phyloP scores from a whole-genome alignment of 768 basidiomycete species.

The Trametopsis cervina region DNA sequence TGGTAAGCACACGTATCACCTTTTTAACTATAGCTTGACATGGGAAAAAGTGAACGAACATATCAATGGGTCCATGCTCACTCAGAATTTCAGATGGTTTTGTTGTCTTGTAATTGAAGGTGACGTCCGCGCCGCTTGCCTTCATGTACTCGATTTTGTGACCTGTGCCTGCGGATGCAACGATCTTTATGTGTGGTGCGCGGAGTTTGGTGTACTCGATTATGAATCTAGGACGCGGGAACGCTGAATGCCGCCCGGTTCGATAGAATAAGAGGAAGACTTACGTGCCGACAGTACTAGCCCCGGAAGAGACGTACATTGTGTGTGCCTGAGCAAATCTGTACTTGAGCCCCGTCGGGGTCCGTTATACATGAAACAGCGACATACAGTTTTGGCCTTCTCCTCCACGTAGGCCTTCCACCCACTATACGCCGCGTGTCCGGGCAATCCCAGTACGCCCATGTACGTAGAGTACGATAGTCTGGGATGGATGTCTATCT shows the following conservation, averaged over 20 bases:
- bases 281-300: slow-evolving; percentile 51
- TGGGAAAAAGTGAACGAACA: slow-evolving; percentile 22
- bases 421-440: slow-evolving; percentile 21
- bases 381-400: slow-evolving; percentile 30
- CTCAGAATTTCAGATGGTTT: slow-evolving; percentile 39
- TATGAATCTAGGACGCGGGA: slow-evolving; percentile 21
- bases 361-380: background rate
- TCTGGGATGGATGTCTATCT: background rate
- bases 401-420: slow-evolving; percentile 30
- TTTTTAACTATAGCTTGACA: background rate
- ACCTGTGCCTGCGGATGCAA: slow-evolving; percentile 58
- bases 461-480: background rate
- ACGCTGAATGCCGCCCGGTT: background rate
- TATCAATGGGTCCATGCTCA: slow-evolving; percentile 46
- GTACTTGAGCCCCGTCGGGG: background rate
- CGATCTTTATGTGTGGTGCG: slow-evolving; percentile 40
- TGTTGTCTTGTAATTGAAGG: slow-evolving; percentile 62
- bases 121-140: slow-evolving; percentile 50
- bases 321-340: slow-evolving; percentile 32
- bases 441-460: slow-evolving; percentile 9
- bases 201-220: slow-evolving; percentile 31
- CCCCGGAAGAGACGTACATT: slow-evolving; percentile 38
- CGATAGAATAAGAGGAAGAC: slow-evolving; percentile 15
- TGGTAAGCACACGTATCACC: background rate
- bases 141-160: slow-evolving; percentile 56